Percentiles rank a stretch among this genome's conserved stretches.
Conservation (phyloP, 139 green algal genomes). For the Micractinium sp. region DNA sequence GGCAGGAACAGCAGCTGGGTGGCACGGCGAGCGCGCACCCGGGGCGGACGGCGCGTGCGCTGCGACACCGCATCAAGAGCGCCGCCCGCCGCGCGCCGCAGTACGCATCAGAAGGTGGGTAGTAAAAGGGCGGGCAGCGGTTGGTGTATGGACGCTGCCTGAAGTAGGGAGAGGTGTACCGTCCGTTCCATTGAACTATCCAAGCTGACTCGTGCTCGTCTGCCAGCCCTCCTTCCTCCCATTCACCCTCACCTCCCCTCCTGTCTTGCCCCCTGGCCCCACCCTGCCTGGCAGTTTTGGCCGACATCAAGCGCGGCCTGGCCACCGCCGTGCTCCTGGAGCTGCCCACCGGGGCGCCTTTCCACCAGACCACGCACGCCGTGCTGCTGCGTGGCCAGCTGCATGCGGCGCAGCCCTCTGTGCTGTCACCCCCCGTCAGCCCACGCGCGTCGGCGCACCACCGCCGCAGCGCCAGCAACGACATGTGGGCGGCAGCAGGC, state of each 20-base stretch:
- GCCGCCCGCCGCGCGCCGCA: conserved; percentile 6
- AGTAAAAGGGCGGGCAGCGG: neutral
- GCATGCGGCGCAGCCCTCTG: neutral
- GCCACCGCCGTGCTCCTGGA: conserved; percentile 41
- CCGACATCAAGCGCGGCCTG: conserved; percentile 44
- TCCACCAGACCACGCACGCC: conserved; percentile 11
- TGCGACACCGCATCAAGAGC: neutral
- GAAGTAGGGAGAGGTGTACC: neutral
- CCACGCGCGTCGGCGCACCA: neutral
- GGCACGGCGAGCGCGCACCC: neutral
- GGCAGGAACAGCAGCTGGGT: neutral
- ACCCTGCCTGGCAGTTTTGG: neutral
- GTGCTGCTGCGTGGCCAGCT: conserved; percentile 50
- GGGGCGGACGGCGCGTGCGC: neutral
- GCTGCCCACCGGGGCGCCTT: conserved; percentile 31
- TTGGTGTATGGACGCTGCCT: neutral
- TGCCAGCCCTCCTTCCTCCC: neutral
- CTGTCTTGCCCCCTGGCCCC: neutral
- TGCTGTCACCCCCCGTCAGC: neutral
- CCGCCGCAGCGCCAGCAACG: neutral
- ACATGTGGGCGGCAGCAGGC: neutral
- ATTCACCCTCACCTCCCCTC: neutral
- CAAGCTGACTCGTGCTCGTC: neutral
- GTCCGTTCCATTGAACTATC: too few species aligned
- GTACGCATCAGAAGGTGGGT: conserved; percentile 15